phyloP scores from a whole-genome alignment of 306 rosid genomes.

The Cyclanthera cordifolia region DNA sequence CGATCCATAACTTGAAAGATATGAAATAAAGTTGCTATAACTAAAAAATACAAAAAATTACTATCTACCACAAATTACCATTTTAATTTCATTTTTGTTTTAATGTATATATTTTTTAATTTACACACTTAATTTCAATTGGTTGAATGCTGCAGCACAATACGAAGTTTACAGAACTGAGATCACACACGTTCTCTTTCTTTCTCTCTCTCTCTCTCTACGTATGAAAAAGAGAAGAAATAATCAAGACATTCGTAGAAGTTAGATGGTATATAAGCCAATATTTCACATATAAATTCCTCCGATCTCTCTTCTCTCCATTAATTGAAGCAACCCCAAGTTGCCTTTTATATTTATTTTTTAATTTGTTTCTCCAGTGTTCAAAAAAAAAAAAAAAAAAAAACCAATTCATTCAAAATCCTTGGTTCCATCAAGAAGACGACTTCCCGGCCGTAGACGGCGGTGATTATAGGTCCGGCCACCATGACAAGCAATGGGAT shows the following conservation, averaged over 20 bases:
- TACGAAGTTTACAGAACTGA: slow-evolving; percentile 25
- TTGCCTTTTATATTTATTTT: slow-evolving; percentile 12
- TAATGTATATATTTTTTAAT: too few relatives aligned
- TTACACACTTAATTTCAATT: too few relatives aligned
- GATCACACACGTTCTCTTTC: too few relatives aligned
- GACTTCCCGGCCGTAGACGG: neutral
- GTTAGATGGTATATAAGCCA: slow-evolving; percentile 40
- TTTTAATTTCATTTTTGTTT: too few relatives aligned
- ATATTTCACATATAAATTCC: slow-evolving; percentile 21
- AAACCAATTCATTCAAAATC: neutral
- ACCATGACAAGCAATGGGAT: slow-evolving; percentile 50
- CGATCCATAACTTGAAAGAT: too few relatives aligned
- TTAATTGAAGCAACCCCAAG: slow-evolving; percentile 7
- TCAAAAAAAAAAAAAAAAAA: neutral
- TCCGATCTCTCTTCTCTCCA: slow-evolving; percentile 19
- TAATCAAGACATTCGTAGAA: slow-evolving; percentile 21
- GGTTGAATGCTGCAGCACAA: slow-evolving; percentile 6
- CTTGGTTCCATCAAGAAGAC: too few relatives aligned
- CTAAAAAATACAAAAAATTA: too few relatives aligned
- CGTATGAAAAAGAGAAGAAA: slow-evolving; percentile 20
- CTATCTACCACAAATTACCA: too few relatives aligned
- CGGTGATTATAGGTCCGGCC: slow-evolving; percentile 8
- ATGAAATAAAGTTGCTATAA: too few relatives aligned
- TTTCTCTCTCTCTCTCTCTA: slow-evolving; percentile 7
- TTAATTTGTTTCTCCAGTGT: slow-evolving; percentile 10